Evolutionary conservation across 495 filamentous ascomycete species (phyloP).

Genomic region (Recurvomyces mirabilis): DNA sequence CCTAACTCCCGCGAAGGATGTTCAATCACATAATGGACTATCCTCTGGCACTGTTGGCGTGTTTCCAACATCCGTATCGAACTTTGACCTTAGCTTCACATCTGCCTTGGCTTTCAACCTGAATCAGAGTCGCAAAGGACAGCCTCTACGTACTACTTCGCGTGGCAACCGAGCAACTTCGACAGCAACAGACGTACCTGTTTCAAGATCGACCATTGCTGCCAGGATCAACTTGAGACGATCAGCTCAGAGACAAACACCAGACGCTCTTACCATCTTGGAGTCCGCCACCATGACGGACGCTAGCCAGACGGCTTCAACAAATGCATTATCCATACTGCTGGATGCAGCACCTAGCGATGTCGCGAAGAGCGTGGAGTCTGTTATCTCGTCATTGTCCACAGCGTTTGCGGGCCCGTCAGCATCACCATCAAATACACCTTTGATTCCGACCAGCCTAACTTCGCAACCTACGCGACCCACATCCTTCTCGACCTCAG

Average conservation of each 20-base stretch:
- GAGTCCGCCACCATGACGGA: background rate
- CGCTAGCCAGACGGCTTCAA: background rate
- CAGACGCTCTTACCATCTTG: background rate
- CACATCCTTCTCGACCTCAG: background rate
- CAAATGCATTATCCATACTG: constrained; percentile 10
- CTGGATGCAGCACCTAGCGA: constrained; percentile 3
- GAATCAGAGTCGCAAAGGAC: too few relatives aligned
- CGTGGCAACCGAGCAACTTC: too few relatives aligned
- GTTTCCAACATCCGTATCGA: background rate
- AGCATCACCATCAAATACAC: background rate
- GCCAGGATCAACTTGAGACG: too few relatives aligned
- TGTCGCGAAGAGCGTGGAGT: constrained; percentile 4
- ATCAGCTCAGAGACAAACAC: background rate
- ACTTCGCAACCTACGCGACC: background rate
- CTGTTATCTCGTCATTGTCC: background rate
- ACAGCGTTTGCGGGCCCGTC: background rate
- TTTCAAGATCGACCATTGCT: too few relatives aligned
- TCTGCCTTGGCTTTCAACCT: background rate
- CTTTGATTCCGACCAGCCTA: background rate
- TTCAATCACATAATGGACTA: constrained; percentile 2
- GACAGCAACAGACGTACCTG: too few relatives aligned
- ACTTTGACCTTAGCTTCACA: background rate
- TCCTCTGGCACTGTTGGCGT: background rate
- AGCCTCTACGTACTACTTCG: too few relatives aligned
- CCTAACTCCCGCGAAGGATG: background rate